phyloP scores from a whole-genome alignment of 352 stramenopile species.

The Globisporangium rhizosaccharum region DNA sequence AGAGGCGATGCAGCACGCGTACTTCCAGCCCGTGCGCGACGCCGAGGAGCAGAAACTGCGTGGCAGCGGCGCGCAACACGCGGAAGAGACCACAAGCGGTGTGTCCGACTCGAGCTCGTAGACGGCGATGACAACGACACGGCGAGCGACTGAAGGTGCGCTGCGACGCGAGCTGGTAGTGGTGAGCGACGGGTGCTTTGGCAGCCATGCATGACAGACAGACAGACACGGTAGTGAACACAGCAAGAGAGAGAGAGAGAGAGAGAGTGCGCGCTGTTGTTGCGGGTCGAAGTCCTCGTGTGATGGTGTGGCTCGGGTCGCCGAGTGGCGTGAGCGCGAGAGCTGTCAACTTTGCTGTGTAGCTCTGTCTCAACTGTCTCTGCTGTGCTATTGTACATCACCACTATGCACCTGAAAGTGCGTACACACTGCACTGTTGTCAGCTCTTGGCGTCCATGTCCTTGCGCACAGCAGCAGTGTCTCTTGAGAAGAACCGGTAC shows the following conservation, averaged over 20 bases:
- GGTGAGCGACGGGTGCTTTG: no score
- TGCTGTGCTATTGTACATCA: conserved; percentile 1
- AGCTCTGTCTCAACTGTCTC: no score
- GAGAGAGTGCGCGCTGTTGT: no score
- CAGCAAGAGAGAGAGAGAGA: no score
- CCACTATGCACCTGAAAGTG: neutral
- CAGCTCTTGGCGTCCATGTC: conserved; percentile 50
- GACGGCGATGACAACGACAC: neutral
- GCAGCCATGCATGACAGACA: no score
- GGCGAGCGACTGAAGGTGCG: no score
- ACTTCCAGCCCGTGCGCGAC: conserved; percentile 94
- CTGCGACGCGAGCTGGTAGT: neutral
- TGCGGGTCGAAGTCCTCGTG: no score
- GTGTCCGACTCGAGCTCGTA: conserved; percentile 76
- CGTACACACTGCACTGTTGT: neutral
- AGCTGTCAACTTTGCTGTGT: no score
- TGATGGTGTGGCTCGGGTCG: no score
- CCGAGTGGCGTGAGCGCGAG: no score
- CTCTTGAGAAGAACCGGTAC: conserved; percentile 51
- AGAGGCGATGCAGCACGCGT: conserved; percentile 97
- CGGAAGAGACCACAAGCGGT: conserved; percentile 60
- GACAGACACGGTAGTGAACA: no score
- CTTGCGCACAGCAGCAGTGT: conserved; percentile 22
- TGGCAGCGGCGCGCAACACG: conserved; percentile 30
- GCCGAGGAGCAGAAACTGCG: conserved; percentile 67